phyloP scores from a whole-genome alignment of 148 eudicot genomes.

The Rhododendron griersonianum region DNA sequence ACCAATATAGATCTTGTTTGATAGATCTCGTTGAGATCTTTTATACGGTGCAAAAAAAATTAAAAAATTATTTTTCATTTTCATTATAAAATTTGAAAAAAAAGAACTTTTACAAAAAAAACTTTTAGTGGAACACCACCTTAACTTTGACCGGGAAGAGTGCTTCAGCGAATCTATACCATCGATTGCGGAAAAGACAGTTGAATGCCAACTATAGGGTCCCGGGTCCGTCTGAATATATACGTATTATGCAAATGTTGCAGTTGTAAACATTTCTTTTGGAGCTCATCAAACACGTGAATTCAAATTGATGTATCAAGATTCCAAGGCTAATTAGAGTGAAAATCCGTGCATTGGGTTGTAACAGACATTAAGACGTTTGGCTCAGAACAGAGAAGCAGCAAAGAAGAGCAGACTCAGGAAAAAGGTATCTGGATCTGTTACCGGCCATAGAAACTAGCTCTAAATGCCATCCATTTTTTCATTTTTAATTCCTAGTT shows the following conservation, averaged over 20 bases:
- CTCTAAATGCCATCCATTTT: neutral
- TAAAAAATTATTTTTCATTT: too few species aligned
- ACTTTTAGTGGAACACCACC: too few species aligned
- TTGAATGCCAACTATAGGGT: neutral
- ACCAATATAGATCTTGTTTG: too few species aligned
- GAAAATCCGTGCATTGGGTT: neutral
- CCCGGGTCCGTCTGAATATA: too few species aligned
- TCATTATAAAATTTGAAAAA: too few species aligned
- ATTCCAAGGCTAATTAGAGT: neutral
- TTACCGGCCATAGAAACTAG: neutral
- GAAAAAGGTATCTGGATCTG: conserved; percentile 47
- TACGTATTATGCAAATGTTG: neutral
- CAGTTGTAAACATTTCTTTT: neutral
- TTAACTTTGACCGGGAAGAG: too few species aligned
- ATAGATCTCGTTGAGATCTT: too few species aligned
- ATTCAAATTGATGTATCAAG: neutral
- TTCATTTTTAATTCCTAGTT: neutral
- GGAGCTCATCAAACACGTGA: neutral
- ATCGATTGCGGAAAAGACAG: too few species aligned
- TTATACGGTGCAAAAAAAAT: too few species aligned
- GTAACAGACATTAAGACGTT: conserved; percentile 79
- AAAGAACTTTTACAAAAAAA: too few species aligned
- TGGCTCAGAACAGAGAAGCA: conserved; percentile 99
- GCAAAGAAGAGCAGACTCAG: conserved; percentile 94
- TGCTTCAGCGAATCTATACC: too few species aligned